Conservation (phyloP, 2,329 filamentous ascomycete genomes). For the Ophidiomyces ophidiicola region DNA sequence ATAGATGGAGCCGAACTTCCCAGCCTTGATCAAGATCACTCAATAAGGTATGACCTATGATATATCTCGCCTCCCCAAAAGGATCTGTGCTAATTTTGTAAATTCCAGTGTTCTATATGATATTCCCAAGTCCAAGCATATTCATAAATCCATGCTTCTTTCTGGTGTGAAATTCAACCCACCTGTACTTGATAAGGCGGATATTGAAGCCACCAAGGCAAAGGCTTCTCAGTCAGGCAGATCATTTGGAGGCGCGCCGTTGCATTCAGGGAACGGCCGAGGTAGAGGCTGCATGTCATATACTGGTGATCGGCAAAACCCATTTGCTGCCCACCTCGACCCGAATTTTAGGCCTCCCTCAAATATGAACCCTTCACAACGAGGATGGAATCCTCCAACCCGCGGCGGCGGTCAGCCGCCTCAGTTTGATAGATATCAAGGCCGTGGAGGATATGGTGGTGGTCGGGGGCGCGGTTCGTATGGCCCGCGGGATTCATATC, state of each 20-base stretch:
- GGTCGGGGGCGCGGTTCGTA: constrained; percentile 11
- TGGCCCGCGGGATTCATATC: constrained; percentile 10
- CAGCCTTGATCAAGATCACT: constrained; percentile 70
- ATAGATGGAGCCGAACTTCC: constrained; percentile 60
- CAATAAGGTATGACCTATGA: constrained; percentile 55
- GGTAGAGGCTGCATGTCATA: constrained; percentile 45
- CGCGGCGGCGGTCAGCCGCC: constrained; percentile 23
- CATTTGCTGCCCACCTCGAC: constrained; percentile 38
- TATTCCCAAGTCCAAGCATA: constrained; percentile 57
- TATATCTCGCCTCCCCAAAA: constrained; percentile 11
- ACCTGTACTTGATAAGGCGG: constrained; percentile 59
- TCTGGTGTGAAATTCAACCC: constrained; percentile 64
- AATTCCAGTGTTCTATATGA: constrained; percentile 63
- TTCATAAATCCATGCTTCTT: constrained; percentile 89
- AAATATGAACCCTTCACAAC: constrained; percentile 21
- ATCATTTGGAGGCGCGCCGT: constrained; percentile 55
- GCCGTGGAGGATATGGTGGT: constrained; percentile 13
- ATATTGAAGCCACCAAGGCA: constrained; percentile 60
- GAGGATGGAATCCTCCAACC: constrained; percentile 19
- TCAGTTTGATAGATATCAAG: constrained; percentile 13
- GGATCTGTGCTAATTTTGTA: constrained; percentile 11
- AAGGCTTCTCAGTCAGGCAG: constrained; percentile 56
- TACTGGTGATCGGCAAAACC: constrained; percentile 33
- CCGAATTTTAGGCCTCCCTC: constrained; percentile 31
- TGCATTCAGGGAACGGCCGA: constrained; percentile 37